Evolutionary conservation across 148 eudicot species (phyloP), one percentile per base, ranked within the genome.

Genomic region (Nepenthes gracilis): DNA sequence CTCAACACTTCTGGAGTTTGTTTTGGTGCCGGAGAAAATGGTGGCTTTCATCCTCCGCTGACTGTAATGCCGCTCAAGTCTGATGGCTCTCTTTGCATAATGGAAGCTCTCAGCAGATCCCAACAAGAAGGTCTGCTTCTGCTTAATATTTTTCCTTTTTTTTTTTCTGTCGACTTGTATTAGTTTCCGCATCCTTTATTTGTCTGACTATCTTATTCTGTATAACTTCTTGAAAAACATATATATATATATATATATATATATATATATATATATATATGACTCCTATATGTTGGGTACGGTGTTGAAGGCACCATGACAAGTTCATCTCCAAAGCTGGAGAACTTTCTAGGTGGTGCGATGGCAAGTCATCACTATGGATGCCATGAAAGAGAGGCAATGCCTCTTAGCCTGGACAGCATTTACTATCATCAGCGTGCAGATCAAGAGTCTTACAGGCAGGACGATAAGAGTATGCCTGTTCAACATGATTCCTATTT

Each of bases 81-180:
- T 7, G 96, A 88, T 70, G 86, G 88, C 43, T 85, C 96, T 61
- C 86, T 88, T 61, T 88, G 91, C 47, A 79, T 88, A 50, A 66
- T 88, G 82, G 91, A 88, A 67, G 83, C 81, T 66, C 77, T 83
- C 65, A 36, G 74, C 14, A 79, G 76, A 63, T 80, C 95, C 38
- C 90, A 85, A 32, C 64, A 1, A 13, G 9, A 7, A 2, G 15
- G 2, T 60, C 12, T 38, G 5, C 14, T 56, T 2, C 57, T 35
- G 15, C 35, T 61, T 55, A 8, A 32, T 61, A 45, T 11, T 40
- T 49, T 3, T 49, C 13, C 6, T 1, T 11, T 49, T n/a, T 12
- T 5, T 49, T 49, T 3, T 49, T 49, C n/a, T 9, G 12, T 49
- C n/a, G 11, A 2, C 12, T 49, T 49, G 53, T 7, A 3, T 40